Base-by-base conservation (phyloP, 495 filamentous ascomycete species). In the Aspergillus sparsus region DNA sequence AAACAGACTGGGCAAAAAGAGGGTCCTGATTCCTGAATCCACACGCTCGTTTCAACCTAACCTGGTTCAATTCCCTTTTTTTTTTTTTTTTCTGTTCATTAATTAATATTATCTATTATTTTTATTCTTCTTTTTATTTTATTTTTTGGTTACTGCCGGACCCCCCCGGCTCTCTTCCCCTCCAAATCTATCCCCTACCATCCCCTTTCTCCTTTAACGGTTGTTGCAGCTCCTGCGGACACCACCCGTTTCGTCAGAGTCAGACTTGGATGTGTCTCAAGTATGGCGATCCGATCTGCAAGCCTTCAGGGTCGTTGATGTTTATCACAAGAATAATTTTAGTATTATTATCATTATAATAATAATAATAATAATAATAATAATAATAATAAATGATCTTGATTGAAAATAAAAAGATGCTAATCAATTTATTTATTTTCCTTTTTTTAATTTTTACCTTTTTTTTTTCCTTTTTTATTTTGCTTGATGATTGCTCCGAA, bases 241-340 rank as follows among this genome's bases (percentile, higher is more conserved):
- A 56, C 45, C 31, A 16, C 47, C 39, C 42, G 55, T 47, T 49
- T 47, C 46, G n/a, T 50, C 13, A 35, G 45, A 55, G 44, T 47
- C 42, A 15, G 35, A 51, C 32, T 32, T 42, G 44, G 50, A 36
- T 36, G 37, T 71, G 67, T 73, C 67, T 73, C 66, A 71, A 68
- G 44, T 63, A 59, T 63, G 72, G 66, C 74, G 69, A 75, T 75
- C 74, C 15, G 72, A 76, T 74, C 72, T 71, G 72, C 74, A 75
- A 63, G 62, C 68, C 66, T 64, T 71, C 68, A 68, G 50, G 18
- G n/a, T 46, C 58, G 50, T 31, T n/a, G 11, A 34, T 35, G 13
- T 13, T 54, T 8, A 27, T 49, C 8, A 15, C 21, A 27, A 27
- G 21, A 27, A 27, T 27, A 27, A 3, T 27, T 27, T 35, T 45